Evolutionary conservation across 169 alveolate genomes (phyloP).

Genomic region (Cystoisospora suis): DNA sequence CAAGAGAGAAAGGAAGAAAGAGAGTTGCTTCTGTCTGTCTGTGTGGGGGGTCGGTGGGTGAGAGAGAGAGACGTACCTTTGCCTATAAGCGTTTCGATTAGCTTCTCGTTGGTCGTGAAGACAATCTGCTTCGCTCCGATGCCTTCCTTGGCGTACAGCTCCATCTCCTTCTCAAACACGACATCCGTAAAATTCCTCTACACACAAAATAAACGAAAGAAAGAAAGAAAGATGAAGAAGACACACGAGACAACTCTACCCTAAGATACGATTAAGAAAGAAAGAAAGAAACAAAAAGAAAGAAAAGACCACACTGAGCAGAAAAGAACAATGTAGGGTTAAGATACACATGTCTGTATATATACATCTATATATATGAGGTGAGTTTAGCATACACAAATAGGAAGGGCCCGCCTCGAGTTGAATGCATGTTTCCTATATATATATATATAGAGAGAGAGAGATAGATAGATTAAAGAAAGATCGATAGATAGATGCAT

Average conservation of each 20-base stretch:
- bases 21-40: neutral
- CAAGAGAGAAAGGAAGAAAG: neutral
- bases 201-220: neutral
- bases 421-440: neutral
- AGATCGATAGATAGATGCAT: neutral
- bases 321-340: neutral
- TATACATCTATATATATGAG: neutral
- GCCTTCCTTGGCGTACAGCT: conserved; percentile 85
- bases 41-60: neutral
- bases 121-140: conserved; percentile 82
- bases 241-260: neutral
- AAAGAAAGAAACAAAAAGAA: neutral
- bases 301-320: neutral
- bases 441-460: neutral
- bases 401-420: neutral
- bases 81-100: conserved; percentile 49
- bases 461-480: neutral
- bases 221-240: neutral
- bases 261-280: neutral
- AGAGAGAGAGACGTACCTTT: conserved; percentile 39
- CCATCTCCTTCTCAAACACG: conserved; percentile 93
- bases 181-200: conserved; percentile 93
- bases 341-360: neutral
- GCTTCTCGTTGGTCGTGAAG: conserved; percentile 76
- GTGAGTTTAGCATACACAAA: neutral